Conservation (phyloP, 1,284 basidiomycete species). For the Rhodotorula sp. region DNA sequence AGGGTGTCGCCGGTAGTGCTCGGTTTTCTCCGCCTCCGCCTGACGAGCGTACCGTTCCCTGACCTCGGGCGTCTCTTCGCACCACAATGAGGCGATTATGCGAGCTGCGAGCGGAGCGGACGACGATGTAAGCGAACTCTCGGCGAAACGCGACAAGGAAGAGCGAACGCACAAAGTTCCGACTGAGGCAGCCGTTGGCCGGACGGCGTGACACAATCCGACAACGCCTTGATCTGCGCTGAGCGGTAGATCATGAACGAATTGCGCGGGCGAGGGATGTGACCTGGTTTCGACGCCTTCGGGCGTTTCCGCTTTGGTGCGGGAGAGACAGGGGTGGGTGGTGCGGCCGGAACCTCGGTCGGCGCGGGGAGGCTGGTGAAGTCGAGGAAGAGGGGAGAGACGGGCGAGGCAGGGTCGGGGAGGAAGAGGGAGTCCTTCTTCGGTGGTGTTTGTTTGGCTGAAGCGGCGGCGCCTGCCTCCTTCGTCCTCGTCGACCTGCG, state of each 20-base stretch:
- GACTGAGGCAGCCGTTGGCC: neutral
- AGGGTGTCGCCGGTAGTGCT: neutral
- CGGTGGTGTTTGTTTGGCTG: neutral
- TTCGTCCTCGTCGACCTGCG: too few species aligned
- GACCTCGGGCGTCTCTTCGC: neutral
- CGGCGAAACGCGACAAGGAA: too few species aligned
- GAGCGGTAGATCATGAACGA: conserved; percentile 20
- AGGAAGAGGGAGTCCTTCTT: neutral
- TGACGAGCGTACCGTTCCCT: neutral
- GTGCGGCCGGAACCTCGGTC: neutral
- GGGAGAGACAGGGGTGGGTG: neutral
- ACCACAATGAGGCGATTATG: conserved; percentile 9
- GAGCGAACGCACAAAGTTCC: neutral
- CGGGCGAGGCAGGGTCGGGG: neutral
- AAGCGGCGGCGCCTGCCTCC: neutral
- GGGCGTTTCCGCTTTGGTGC: neutral
- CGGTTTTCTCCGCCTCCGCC: neutral
- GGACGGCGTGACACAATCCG: neutral
- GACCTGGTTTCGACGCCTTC: neutral
- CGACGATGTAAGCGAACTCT: neutral
- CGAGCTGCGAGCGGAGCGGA: neutral
- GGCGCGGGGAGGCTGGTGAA: neutral
- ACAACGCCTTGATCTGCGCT: neutral
- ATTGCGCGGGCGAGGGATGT: conserved; percentile 9
- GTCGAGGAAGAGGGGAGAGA: neutral